Conservation (phyloP, 768 basidiomycete genomes). For the Leccinum ochraceum region DNA sequence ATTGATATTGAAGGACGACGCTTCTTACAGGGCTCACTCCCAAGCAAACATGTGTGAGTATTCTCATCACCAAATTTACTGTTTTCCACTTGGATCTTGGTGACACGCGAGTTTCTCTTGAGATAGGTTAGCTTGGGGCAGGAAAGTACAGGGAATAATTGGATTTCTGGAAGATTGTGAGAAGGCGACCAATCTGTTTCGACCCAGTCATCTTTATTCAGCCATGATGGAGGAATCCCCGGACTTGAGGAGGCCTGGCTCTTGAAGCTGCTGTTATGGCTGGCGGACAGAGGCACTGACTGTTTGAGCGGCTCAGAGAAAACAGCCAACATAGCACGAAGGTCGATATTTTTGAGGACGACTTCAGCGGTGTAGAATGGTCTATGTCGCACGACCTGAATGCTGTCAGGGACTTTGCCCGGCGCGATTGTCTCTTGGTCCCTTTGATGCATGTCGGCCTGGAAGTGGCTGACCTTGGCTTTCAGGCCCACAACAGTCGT, state of each 20-base stretch:
- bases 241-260: constrained; percentile 27
- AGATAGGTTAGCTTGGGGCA: constrained; percentile 87
- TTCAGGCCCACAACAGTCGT: constrained; percentile 86
- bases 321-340: constrained; percentile 75
- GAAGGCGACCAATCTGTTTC: constrained; percentile 69
- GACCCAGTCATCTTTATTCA: constrained; percentile 78
- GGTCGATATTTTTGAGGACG: constrained; percentile 70
- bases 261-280: constrained; percentile 47
- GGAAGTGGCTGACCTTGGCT: constrained; percentile 74
- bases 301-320: constrained; percentile 75
- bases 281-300: constrained; percentile 47
- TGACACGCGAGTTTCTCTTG: constrained; percentile 53
- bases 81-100: constrained; percentile 41
- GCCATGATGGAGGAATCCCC: constrained; percentile 60
- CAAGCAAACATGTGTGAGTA: constrained; percentile 80
- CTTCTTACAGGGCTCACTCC: constrained; percentile 63
- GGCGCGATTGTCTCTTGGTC: constrained; percentile 73
- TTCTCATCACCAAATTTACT: constrained; percentile 88
- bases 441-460: constrained; percentile 91
- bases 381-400: constrained; percentile 68
- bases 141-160: constrained; percentile 68
- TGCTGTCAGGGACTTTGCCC: constrained; percentile 56
- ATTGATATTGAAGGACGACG: background rate
- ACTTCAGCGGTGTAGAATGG: constrained; percentile 89
- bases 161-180: constrained; percentile 54